Base-by-base conservation (phyloP, 129 eudicot genomes). In the Oenanthe sinensis region DNA sequence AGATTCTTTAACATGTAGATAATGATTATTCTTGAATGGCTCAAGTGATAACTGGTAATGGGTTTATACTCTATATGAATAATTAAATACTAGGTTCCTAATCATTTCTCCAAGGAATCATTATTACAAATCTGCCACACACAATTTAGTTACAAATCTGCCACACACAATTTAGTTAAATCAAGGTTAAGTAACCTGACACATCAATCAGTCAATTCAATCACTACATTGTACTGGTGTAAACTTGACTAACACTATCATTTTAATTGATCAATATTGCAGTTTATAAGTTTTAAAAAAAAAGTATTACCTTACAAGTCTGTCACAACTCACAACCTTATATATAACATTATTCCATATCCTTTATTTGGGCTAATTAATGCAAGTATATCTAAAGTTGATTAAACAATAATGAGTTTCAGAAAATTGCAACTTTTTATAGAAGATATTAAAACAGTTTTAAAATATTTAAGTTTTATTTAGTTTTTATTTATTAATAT, bases 131-230 rank as follows among this genome's bases (percentile, higher is more conserved):
- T 33, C 36, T 33, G 36, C 36, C n/a, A n/a, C 76, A n/a, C 43
- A 43, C 17, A 43, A 20, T 19, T 22, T 72, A 19, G 33, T 44
- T 44, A 26, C n/a, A n/a, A n/a, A n/a, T n/a, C n/a, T n/a, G n/a
- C n/a, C n/a, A n/a, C 76, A n/a, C 43, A 43, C 17, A 43, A 20
- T 19, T 22, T 72, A 19, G 33, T 44, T 44, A 26, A 72, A 72
- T 72, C 76, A 72, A 72, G 50, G 76, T 72, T 72, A 42, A 72
- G 33, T 43, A 72, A 72, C 55, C 76, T n/a, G 44, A 72, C 36
- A 42, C 13, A 44, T 72, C 76, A 72, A 22, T 72, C 76, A 72
- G 2, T 40, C 52, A 20, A 11, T n/a, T 10, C 75, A 72, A 69
- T 69, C 45, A 69, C n/a, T 71, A 17, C 74, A 30, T 4, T 13